These are phyloP conservation scores for Casuarina cunninghamiana DNA, from an alignment of 306 rosid species.

Conservation along the genomic window DNA sequence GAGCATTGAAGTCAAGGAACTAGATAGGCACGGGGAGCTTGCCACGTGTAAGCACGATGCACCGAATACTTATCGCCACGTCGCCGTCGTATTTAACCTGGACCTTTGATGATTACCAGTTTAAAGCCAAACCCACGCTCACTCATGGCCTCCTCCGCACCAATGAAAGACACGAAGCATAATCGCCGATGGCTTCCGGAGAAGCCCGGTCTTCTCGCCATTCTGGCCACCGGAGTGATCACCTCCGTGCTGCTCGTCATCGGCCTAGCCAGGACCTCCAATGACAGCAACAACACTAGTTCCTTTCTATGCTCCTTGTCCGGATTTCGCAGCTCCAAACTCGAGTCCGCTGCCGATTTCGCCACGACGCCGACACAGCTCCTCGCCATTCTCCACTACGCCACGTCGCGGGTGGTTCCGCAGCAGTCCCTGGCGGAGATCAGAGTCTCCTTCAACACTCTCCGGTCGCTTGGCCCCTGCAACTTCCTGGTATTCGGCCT, in stretches of 20 bases:
- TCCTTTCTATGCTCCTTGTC: conserved; percentile 30
- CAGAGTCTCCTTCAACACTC: conserved; percentile 44
- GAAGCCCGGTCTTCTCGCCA: conserved; percentile 29
- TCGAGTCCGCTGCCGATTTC: conserved; percentile 24
- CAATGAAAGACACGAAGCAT: conserved; percentile 30
- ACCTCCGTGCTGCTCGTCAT: conserved; percentile 35
- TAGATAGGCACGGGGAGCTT: neutral
- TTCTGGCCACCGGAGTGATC: conserved; percentile 25
- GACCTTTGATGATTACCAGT: neutral
- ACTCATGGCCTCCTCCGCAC: neutral
- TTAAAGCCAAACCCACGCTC: neutral
- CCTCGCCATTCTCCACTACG: conserved; percentile 73
- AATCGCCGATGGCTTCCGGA: conserved; percentile 17
- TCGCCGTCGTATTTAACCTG: neutral
- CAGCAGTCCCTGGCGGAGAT: conserved; percentile 61
- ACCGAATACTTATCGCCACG: neutral
- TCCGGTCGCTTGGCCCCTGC: conserved; percentile 59
- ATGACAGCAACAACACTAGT: neutral
- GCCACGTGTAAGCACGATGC: neutral
- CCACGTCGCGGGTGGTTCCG: conserved; percentile 51
- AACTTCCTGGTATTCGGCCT: conserved; percentile 81
- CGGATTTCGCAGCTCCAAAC: neutral
- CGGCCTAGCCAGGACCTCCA: conserved; percentile 18
- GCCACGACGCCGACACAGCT: conserved; percentile 37
- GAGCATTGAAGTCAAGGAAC: neutral